A percentile compares a stretch with the other conserved stretches of the same genome.
phyloP scores from a whole-genome alignment of 441 rosid genomes.

The Omphalea diandra region DNA sequence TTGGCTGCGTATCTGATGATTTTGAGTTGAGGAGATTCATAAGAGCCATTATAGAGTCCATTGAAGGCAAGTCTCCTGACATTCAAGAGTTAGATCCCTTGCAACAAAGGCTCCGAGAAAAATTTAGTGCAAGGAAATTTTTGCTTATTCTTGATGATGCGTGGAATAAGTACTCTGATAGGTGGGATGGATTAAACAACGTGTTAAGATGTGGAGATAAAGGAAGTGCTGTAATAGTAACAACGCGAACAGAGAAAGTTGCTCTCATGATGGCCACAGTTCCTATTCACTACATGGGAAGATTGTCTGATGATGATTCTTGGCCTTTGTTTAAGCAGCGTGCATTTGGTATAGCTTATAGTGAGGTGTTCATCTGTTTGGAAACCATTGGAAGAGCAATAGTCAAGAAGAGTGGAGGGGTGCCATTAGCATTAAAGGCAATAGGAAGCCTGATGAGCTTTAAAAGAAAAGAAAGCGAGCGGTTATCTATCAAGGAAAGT shows the following conservation, averaged over 20 bases:
- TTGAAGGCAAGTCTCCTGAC: background rate
- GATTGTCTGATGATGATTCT: conserved; percentile 1
- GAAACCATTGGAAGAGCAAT: conserved; percentile 15
- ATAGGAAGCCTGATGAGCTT: conserved; percentile 24
- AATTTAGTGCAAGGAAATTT: conserved; percentile 2
- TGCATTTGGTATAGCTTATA: background rate
- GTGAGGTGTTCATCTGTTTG: background rate
- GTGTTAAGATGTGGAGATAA: background rate
- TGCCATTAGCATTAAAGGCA: conserved; percentile 31
- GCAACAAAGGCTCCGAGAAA: conserved; percentile 8
- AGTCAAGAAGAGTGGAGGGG: conserved; percentile 24
- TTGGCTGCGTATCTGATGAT: conserved; percentile 13
- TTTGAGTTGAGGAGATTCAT: conserved; percentile 9
- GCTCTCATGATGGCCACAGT: conserved; percentile 19
- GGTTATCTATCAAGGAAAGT: conserved; percentile 14
- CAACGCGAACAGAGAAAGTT: conserved; percentile 20
- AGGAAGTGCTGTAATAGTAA: conserved; percentile 15
- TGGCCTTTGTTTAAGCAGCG: conserved; percentile 4
- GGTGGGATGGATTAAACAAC: conserved; percentile 8
- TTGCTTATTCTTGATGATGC: conserved; percentile 31
- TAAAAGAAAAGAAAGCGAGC: background rate
- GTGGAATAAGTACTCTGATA: conserved; percentile 20
- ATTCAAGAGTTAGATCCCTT: conserved; percentile 14
- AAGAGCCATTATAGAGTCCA: conserved; percentile 13
- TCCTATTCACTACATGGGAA: background rate